Conservation (phyloP, 2,329 filamentous ascomycete species). For the Fonsecaea nubica region DNA sequence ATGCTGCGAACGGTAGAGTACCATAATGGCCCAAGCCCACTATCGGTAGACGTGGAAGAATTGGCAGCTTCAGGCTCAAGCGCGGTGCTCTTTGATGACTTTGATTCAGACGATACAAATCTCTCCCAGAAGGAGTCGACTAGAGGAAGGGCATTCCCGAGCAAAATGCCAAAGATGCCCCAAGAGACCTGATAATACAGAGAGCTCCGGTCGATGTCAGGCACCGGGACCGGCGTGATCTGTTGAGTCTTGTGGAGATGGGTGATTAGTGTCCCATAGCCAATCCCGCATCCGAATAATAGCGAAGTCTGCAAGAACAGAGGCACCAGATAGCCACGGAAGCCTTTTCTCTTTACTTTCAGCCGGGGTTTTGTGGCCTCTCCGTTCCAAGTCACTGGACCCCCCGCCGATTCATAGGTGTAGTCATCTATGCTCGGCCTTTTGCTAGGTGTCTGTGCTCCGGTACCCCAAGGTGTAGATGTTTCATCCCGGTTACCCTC, state of each 20-base stretch:
- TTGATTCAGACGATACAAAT: constrained; percentile 49
- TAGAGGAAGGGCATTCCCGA: constrained; percentile 83
- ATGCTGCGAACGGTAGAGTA: constrained; percentile 72
- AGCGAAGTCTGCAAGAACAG: constrained; percentile 65
- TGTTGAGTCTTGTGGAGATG: constrained; percentile 75
- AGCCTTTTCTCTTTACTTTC: constrained; percentile 47
- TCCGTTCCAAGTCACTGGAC: constrained; percentile 29
- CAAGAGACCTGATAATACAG: constrained; percentile 79
- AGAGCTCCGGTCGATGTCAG: constrained; percentile 59
- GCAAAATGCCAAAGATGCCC: constrained; percentile 76
- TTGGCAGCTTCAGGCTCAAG: constrained; percentile 33
- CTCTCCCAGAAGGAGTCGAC: constrained; percentile 78
- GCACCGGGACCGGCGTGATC: constrained; percentile 67
- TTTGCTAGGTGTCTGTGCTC: constrained; percentile 70
- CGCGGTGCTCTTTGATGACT: constrained; percentile 32
- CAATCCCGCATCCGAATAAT: constrained; percentile 78
- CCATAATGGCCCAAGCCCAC: constrained; percentile 70
- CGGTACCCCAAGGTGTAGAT: constrained; percentile 78
- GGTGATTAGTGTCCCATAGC: constrained; percentile 81
- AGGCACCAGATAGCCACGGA: constrained; percentile 58
- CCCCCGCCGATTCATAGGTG: constrained; percentile 44
- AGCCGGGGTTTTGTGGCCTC: constrained; percentile 29
- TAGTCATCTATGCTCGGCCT: constrained; percentile 52
- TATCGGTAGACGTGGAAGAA: constrained; percentile 39
- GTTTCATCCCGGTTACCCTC: constrained; percentile 63